Base-by-base conservation (phyloP, 192 early-diverging fungal genomes). In the Rhizophagus clarus region DNA sequence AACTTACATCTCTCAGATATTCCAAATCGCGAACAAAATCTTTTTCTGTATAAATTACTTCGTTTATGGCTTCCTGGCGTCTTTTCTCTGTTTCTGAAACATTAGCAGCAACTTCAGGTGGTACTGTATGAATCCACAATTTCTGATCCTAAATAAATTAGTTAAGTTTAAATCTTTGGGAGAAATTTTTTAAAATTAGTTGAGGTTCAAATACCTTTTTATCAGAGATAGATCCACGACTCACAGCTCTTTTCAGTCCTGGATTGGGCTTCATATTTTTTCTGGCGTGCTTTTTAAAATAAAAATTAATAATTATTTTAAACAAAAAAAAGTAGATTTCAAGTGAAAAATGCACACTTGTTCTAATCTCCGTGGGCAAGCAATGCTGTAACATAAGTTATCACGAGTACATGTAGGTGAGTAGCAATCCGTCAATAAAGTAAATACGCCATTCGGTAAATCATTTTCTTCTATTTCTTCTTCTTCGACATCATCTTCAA, bases 11-110 rank as follows among this genome's bases (percentile, higher is more conserved):
- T 82, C 93, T 88, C 15, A 98, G 84, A 42, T 94, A 89, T 70
- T 90, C 91, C 51, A 99, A 85, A 71, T 99, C 96, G 62, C 89
- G 89, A 45, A 97, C 94, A 88, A 96, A 99, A 81, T 97, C 94
- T 76, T 92, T 91, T 81, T 99, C 95, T 7, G 93, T 96, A 60
- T 95, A 91, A 40, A 97, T 94, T 63, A 98, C 77, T 85, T 99
- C 97, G 81, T 92, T 97, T 81, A 99, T 95, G 49, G 91, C 89
- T 84, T 99, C 96, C 81, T 99, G 97, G 0, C 97, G 90, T 79
- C 95, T 94, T 70, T 93, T 89, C 81, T 99, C 96, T 42, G 88
- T 79, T 49, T 90, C 85, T 20, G 92, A 91, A 7, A 96, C 87
- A 0, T 89, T 88, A 73, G 93, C 90, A 9, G 91, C 81, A 32